Conservation (phyloP, 169 alveolate genomes). For the Plasmodium relictum region DNA sequence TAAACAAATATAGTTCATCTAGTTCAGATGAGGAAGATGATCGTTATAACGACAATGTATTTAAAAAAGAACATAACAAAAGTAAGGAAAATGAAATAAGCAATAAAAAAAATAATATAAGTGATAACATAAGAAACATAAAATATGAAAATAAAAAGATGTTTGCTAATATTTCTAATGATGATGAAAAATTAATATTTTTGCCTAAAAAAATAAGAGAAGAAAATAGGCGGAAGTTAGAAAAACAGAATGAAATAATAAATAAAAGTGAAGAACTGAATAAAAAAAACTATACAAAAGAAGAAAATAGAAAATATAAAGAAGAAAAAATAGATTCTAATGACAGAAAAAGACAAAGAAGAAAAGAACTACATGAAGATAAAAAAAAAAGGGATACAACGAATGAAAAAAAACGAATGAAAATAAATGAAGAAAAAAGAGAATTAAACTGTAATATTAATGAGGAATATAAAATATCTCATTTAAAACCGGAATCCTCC, state of each 20-base stretch:
- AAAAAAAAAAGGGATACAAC: not conserved
- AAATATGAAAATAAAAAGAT: slow-evolving; percentile 62
- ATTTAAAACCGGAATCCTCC: slow-evolving; percentile 41
- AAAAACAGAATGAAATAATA: slow-evolving; percentile 50
- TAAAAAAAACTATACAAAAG: slow-evolving; percentile 25
- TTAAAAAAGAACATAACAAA: not conserved
- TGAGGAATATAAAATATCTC: not conserved
- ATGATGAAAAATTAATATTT: slow-evolving; percentile 74
- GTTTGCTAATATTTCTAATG: slow-evolving; percentile 15
- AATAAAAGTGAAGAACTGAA: slow-evolving; percentile 50
- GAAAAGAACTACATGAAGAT: slow-evolving; percentile 5
- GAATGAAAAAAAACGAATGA: not conserved
- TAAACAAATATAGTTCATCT: too few relatives aligned
- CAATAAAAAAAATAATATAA: slow-evolving; percentile 11
- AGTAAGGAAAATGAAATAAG: not conserved
- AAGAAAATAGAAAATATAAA: not conserved
- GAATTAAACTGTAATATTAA: not conserved
- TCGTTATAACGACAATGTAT: not conserved
- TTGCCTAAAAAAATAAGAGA: slow-evolving; percentile 82
- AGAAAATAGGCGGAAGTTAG: slow-evolving; percentile 77
- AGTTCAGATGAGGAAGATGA: slow-evolving; percentile 1
- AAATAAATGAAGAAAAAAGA: slow-evolving; percentile 11
- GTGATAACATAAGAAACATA: not conserved
- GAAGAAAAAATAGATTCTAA: not conserved
- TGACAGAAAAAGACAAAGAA: slow-evolving; percentile 24